These are phyloP conservation scores for Globisporangium iwayamae DNA, from an alignment of 352 stramenopile genomes.

Conservation along the genomic window DNA sequence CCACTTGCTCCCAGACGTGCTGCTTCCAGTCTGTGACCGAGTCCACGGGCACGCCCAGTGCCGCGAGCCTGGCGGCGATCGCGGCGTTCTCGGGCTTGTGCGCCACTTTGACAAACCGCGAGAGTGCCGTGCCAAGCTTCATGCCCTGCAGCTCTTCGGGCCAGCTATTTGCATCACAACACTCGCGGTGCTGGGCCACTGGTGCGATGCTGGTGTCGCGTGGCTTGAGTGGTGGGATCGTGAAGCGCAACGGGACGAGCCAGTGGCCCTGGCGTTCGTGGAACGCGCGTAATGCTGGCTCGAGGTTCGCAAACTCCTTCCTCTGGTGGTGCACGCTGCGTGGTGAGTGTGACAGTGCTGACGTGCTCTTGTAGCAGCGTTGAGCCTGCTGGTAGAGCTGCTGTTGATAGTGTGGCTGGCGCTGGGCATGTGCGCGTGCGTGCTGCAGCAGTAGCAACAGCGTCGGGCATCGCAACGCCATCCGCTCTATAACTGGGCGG, in stretches of 20 bases:
- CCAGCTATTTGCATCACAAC: constrained; percentile 11
- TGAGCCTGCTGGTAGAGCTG: background rate
- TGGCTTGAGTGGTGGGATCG: constrained; percentile 9
- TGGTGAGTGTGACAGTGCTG: background rate
- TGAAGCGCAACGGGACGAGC: constrained; percentile 35
- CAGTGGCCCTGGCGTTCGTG: constrained; percentile 26
- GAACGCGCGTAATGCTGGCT: constrained; percentile 32
- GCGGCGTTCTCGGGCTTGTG: constrained; percentile 22
- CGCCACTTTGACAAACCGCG: constrained; percentile 32
- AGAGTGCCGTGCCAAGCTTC: constrained; percentile 41
- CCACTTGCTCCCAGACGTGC: constrained; percentile 32
- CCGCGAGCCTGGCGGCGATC: constrained; percentile 18
- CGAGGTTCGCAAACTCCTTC: constrained; percentile 25
- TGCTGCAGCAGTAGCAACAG: background rate
- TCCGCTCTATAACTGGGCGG: background rate
- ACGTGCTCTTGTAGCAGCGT: background rate
- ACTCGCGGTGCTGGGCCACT: background rate
- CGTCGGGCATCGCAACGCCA: background rate
- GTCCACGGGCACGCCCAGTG: constrained; percentile 22
- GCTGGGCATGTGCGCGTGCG: background rate
- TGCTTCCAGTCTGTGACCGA: constrained; percentile 23
- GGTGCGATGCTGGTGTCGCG: too few species aligned
- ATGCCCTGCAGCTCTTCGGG: constrained; percentile 27
- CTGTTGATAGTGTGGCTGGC: background rate
- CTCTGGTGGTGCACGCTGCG: constrained; percentile 20